These are phyloP conservation scores for Cryptococcus hybrid DNA, from an alignment of 1,284 basidiomycete species.

Conservation along the genomic window DNA sequence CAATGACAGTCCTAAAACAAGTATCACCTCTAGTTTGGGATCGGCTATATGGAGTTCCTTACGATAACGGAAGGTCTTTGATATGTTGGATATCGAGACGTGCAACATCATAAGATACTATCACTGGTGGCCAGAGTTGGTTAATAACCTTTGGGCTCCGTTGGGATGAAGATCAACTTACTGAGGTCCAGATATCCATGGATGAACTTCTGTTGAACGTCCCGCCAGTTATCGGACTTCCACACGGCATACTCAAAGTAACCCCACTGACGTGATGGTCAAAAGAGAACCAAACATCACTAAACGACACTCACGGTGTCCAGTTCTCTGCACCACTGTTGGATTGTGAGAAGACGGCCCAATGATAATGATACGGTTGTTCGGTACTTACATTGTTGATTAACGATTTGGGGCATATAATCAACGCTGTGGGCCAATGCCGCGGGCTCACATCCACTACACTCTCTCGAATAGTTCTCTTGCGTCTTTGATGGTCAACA, in stretches of 20 bases:
- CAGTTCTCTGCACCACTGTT: slow-evolving; percentile 53
- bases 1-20: slow-evolving; percentile 27
- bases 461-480: slow-evolving; percentile 19
- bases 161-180: slow-evolving; percentile 12
- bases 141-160: too few species aligned
- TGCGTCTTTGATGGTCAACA: slow-evolving; percentile 40
- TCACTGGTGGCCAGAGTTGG: background rate
- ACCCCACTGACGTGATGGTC: slow-evolving; percentile 34
- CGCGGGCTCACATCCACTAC: slow-evolving; percentile 18
- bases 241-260: slow-evolving; percentile 44
- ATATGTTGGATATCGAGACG: slow-evolving; percentile 25
- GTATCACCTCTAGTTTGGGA: background rate
- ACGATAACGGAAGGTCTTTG: slow-evolving; percentile 42
- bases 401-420: slow-evolving; percentile 50
- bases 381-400: slow-evolving; percentile 46
- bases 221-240: slow-evolving; percentile 16
- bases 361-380: background rate
- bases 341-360: background rate
- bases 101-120: slow-evolving; percentile 41
- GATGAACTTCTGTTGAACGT: slow-evolving; percentile 14
- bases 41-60: slow-evolving; percentile 5
- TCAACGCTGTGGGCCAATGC: slow-evolving; percentile 45
- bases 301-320: slow-evolving; percentile 37
- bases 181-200: slow-evolving; percentile 43
- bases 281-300: slow-evolving; percentile 1